Evolutionary conservation across 768 basidiomycete genomes (phyloP).

Genomic region (Hypholoma fasciculare): DNA sequence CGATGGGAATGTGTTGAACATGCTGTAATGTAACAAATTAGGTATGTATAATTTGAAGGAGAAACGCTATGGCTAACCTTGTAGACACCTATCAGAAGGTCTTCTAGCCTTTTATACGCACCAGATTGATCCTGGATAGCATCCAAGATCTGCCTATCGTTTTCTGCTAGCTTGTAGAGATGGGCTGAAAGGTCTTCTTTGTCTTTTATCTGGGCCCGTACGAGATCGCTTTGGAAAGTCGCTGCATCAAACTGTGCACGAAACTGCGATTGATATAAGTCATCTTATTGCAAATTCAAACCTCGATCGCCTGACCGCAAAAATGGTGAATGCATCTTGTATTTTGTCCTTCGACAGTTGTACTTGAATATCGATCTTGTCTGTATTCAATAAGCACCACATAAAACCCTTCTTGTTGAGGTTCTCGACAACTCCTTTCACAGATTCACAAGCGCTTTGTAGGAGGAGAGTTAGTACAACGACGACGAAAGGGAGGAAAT

Average conservation of each 20-base stretch:
- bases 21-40: neutral
- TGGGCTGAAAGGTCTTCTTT: neutral
- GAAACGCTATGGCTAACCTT: neutral
- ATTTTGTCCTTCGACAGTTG: slow-evolving; percentile 1
- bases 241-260: neutral
- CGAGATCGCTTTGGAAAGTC: neutral
- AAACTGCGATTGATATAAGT: neutral
- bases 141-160: neutral
- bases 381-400: slow-evolving; percentile 2
- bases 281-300: neutral
- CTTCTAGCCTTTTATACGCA: slow-evolving; percentile 1
- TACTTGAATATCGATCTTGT: slow-evolving; percentile 1
- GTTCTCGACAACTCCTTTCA: slow-evolving; percentile 1
- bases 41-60: neutral
- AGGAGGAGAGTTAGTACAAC: neutral
- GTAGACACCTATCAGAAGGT: slow-evolving; percentile 1
- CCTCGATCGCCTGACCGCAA: neutral
- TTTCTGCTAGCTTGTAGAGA: slow-evolving; percentile 1
- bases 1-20: neutral
- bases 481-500: neutral
- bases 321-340: neutral
- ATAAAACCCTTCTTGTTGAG: slow-evolving; percentile 1
- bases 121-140: slow-evolving; percentile 6
- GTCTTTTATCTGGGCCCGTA: slow-evolving; percentile 3
- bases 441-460: neutral